phyloP scores from a whole-genome alignment of 257 asterid genomes.

The Solanum sparsipilum region DNA sequence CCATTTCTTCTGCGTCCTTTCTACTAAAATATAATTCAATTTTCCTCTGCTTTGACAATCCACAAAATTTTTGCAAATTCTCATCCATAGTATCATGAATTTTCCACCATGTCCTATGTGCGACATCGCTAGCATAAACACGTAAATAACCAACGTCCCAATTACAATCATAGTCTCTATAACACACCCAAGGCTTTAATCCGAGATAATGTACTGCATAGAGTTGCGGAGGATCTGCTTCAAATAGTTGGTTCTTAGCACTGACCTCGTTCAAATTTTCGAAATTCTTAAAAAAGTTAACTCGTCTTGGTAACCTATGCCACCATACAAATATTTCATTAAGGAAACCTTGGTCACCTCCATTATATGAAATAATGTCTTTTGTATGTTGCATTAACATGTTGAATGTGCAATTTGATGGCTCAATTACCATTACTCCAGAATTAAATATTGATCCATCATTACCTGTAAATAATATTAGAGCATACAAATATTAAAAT shows the following conservation, averaged over 20 bases:
- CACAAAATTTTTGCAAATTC: slow-evolving; percentile 40
- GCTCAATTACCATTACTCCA: slow-evolving; percentile 79
- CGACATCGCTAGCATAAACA: slow-evolving; percentile 66
- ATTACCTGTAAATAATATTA: slow-evolving; percentile 18
- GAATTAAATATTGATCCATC: slow-evolving; percentile 68
- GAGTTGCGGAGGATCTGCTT: slow-evolving; percentile 60
- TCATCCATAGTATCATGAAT: slow-evolving; percentile 63
- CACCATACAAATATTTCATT: slow-evolving; percentile 81
- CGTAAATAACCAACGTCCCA: slow-evolving; percentile 50
- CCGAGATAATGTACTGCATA: slow-evolving; percentile 72
- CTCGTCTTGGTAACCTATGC: slow-evolving; percentile 77
- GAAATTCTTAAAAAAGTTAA: slow-evolving; percentile 68
- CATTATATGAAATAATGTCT: slow-evolving; percentile 73
- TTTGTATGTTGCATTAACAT: slow-evolving; percentile 38
- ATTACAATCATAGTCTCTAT: slow-evolving; percentile 81
- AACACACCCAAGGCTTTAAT: slow-evolving; percentile 77
- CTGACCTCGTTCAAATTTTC: slow-evolving; percentile 32
- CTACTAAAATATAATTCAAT: slow-evolving; percentile 55
- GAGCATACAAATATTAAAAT: not conserved
- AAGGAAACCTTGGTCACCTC: slow-evolving; percentile 85
- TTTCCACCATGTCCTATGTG: slow-evolving; percentile 69
- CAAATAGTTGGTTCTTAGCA: slow-evolving; percentile 56
- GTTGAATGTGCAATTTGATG: slow-evolving; percentile 69
- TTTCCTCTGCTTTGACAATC: slow-evolving; percentile 40
- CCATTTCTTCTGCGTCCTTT: slow-evolving; percentile 35